These are phyloP conservation scores for Phytophthora ramorum DNA, from an alignment of 352 stramenopile genomes.

Conservation along the genomic window DNA sequence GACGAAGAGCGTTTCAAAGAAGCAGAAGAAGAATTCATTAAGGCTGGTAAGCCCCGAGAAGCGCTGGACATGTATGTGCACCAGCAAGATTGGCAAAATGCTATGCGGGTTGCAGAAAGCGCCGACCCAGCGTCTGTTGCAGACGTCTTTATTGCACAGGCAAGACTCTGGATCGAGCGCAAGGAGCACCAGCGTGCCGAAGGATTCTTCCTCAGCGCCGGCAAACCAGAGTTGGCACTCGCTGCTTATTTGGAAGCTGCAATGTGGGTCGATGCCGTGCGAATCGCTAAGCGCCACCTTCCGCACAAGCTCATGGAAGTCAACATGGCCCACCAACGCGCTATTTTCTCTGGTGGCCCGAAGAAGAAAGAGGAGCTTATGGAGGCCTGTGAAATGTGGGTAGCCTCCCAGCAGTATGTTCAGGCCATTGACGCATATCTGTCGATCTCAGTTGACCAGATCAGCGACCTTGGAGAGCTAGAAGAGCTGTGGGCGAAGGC, in stretches of 20 bases:
- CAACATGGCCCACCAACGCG: constrained; percentile 86
- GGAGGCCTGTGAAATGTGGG: constrained; percentile 89
- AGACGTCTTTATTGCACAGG: constrained; percentile 93
- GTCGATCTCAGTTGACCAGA: constrained; percentile 76
- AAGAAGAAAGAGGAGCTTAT: constrained; percentile 87
- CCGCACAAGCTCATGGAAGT: constrained; percentile 94
- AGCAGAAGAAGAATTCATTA: constrained; percentile 93
- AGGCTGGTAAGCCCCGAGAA: constrained; percentile 92
- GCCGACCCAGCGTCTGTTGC: constrained; percentile 89
- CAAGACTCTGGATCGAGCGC: constrained; percentile 82
- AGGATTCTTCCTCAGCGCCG: constrained; percentile 91
- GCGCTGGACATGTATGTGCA: constrained; percentile 97
- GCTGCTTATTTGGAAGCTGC: constrained; percentile 85
- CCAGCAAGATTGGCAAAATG: constrained; percentile 93
- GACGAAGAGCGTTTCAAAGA: constrained; percentile 95
- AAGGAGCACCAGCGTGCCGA: constrained; percentile 89
- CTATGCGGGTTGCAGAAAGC: constrained; percentile 92
- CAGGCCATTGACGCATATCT: constrained; percentile 94
- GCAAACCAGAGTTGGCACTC: constrained; percentile 92
- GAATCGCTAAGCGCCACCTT: constrained; percentile 91
- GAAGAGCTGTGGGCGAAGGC: constrained; percentile 91
- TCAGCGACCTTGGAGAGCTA: constrained; percentile 70
- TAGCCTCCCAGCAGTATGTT: constrained; percentile 89
- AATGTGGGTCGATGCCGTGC: constrained; percentile 91
- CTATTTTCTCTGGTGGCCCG: constrained; percentile 75